phyloP scores from a whole-genome alignment of 1,284 basidiomycete species.

The Marasmius tenuissimus region DNA sequence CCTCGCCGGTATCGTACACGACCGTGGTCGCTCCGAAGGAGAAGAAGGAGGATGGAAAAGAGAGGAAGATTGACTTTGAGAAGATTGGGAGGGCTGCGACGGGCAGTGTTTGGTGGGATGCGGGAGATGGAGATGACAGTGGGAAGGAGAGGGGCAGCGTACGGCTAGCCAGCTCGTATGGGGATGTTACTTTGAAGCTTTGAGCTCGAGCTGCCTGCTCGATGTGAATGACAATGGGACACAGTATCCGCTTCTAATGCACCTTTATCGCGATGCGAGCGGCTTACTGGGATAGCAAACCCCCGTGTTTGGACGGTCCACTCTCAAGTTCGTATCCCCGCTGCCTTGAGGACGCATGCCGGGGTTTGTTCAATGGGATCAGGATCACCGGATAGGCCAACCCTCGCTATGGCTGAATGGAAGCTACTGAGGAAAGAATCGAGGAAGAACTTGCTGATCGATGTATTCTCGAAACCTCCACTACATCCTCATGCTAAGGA shows the following conservation, averaged over 20 bases:
- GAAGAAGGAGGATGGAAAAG: neutral
- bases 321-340: no score
- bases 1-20: neutral
- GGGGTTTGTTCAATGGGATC: no score
- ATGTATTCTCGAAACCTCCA: no score
- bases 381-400: no score
- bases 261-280: no score
- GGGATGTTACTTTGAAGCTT: neutral
- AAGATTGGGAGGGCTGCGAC: neutral
- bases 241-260: no score
- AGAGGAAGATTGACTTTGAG: neutral
- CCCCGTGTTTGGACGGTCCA: no score
- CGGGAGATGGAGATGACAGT: neutral
- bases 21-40: neutral
- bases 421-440: no score
- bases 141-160: conserved; percentile 1
- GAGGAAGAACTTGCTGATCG: no score
- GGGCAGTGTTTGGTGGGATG: neutral
- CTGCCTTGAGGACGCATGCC: no score
- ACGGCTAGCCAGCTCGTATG: neutral
- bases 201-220: neutral
- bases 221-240: neutral
- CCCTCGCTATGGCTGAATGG: no score
- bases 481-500: neutral
- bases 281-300: no score